Percentiles rank a stretch among this genome's conserved stretches.
phyloP scores from a whole-genome alignment of 179 eudicot genomes.

The Gypsophila paniculata region DNA sequence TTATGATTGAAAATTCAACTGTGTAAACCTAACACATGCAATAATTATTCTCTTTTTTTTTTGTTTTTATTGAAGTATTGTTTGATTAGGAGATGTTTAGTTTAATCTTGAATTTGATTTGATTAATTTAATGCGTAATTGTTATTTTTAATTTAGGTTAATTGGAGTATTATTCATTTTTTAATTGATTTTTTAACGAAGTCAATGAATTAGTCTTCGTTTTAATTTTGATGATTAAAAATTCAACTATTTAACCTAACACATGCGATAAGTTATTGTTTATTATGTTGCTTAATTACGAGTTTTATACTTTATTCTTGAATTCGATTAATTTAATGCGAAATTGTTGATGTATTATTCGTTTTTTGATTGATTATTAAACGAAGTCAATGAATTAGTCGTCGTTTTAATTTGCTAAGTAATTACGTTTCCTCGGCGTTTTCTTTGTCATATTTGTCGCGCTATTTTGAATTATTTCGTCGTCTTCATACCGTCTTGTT shows the following conservation, averaged over 20 bases:
- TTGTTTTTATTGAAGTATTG: neutral
- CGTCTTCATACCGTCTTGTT: neutral
- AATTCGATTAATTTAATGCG: constrained; percentile 13
- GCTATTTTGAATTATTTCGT: neutral
- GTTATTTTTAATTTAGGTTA: too few relatives aligned
- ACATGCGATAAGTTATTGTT: neutral
- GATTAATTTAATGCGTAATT: too few relatives aligned
- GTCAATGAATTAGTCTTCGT: too few relatives aligned
- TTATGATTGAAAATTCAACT: neutral
- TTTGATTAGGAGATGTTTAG: neutral
- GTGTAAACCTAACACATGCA: neutral
- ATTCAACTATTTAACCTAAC: too few relatives aligned
- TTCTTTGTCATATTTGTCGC: neutral
- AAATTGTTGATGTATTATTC: neutral
- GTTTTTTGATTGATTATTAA: neutral
- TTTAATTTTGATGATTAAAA: too few relatives aligned
- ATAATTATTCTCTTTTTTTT: neutral
- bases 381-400: constrained; percentile 5
- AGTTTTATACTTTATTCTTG: too few relatives aligned
- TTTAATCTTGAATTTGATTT: too few relatives aligned
- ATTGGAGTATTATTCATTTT: too few relatives aligned
- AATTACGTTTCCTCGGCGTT: neutral
- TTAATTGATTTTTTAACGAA: too few relatives aligned
- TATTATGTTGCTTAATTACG: neutral
- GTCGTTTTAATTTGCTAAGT: neutral